Base-by-base conservation (phyloP, 2,329 filamentous ascomycete species). In the Fusarium fujikuroi region DNA sequence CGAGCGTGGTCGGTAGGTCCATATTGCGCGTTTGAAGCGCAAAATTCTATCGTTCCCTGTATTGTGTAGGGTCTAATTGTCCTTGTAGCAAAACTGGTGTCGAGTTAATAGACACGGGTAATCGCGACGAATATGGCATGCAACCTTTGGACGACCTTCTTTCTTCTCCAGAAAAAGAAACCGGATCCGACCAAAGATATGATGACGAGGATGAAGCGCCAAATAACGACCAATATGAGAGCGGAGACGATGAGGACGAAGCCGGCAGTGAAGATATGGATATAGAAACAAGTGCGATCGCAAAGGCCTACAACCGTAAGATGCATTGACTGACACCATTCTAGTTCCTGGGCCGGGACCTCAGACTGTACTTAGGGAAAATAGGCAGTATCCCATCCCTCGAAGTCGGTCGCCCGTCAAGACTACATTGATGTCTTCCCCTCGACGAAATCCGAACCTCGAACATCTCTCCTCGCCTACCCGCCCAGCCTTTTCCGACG, bases 121-220 rank as follows among this genome's bases (percentile, higher is more conserved):
- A 91, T 69, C 92, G 94, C 83, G 95, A 98, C 83, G 95, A 97
- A 81, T 87, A 97, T 87, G 96, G 95, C 81, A 91, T 99, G 85
- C 94, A 98, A 80, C 92, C 93, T 40, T 88, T 97, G 66, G 93
- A 95, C 40, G 90, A 90, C 75, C 90, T 98, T 74, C 97, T 97
- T 82, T 98, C 95, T 14, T 97, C 95, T 25, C 95, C 95, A 19
- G 89, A 90, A 74, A 93, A 91, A 77, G 72, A 70, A 70, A 75
- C 53, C 47, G 73, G n/a, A 32, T 34, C 43, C n/a, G 39, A 56
- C 25, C 70, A 59, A 43, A 34, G 50, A 66, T 61, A 57, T 77
- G 82, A 74, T 46, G 62, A 66, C 8, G 71, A 74, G 34, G 62
- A 67, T 5, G 65, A 58, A 11, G 58, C 52, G 16, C 44, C 65